These are phyloP conservation scores for Boechera divaricarpa DNA, from an alignment of 345 rosid genomes.

Conservation along the genomic window DNA sequence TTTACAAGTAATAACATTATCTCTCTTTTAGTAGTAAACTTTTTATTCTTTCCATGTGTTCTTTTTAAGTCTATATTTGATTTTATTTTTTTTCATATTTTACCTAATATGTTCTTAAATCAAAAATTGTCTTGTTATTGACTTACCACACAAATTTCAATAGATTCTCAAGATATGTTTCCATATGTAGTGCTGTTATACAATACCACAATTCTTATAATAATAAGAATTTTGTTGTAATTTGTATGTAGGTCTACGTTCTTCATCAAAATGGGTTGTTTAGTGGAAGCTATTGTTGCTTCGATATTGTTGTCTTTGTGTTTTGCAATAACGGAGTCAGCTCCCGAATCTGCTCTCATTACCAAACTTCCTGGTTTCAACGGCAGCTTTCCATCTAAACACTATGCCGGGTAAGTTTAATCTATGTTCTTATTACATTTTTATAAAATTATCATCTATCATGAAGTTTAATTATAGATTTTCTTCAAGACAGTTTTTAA, in stretches of 20 bases:
- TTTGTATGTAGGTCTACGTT: not conserved
- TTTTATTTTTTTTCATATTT: not conserved
- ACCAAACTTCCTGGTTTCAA: conserved; percentile 72
- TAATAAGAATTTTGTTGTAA: not conserved
- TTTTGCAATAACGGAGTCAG: conserved; percentile 47
- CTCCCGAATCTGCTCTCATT: conserved; percentile 62
- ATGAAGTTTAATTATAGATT: not conserved
- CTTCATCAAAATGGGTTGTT: conserved; percentile 26
- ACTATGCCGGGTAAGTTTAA: conserved; percentile 72
- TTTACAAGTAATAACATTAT: not conserved
- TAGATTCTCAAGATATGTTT: not conserved
- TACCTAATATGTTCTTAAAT: not conserved
- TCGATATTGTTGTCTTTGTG: conserved; percentile 29
- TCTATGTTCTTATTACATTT: not conserved
- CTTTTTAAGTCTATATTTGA: not conserved
- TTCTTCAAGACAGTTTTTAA: not conserved
- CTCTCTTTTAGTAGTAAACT: not conserved
- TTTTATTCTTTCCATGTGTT: not conserved
- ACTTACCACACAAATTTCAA: not conserved
- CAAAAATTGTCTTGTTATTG: not conserved
- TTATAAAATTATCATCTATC: not conserved
- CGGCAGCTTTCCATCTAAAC: conserved; percentile 73
- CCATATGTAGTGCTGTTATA: not conserved
- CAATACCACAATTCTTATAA: conserved; percentile 11
- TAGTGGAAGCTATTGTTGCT: conserved; percentile 25